Evolutionary conservation across 2,329 filamentous ascomycete genomes (phyloP).

Genomic region (Dactylellina haptotyla): DNA sequence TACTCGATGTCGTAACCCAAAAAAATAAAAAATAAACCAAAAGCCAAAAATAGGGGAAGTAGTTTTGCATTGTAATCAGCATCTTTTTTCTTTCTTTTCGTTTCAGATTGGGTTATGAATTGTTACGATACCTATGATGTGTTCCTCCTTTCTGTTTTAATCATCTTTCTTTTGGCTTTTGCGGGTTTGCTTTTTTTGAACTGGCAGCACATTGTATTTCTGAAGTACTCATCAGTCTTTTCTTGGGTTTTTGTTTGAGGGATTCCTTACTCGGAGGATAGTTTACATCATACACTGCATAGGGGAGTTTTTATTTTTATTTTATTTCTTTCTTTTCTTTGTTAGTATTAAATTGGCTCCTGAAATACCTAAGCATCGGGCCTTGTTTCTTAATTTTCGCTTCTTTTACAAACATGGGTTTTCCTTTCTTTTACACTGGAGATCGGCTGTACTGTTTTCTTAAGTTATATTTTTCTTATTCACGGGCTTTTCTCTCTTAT

Average conservation of each 20-base stretch:
- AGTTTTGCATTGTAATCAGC: conserved; percentile 43
- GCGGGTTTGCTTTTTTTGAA: conserved; percentile 33
- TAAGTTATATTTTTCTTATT: conserved; percentile 21
- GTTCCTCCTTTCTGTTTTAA: conserved; percentile 36
- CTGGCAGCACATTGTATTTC: conserved; percentile 41
- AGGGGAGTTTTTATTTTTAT: conserved; percentile 40
- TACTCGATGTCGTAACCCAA: conserved; percentile 36
- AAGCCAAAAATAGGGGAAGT: conserved; percentile 29
- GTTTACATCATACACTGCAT: conserved; percentile 54
- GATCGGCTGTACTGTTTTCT: conserved; percentile 36
- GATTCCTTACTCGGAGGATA: conserved; percentile 46
- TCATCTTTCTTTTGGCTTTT: conserved; percentile 13
- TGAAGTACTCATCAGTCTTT: conserved; percentile 21
- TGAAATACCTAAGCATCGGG: conserved; percentile 44
- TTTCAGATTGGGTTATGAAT: conserved; percentile 51
- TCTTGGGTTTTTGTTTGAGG: conserved; percentile 26
- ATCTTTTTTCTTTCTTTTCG: conserved; percentile 22
- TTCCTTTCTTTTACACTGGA: conserved; percentile 25
- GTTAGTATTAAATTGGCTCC: conserved; percentile 6
- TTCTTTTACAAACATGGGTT: conserved; percentile 25
- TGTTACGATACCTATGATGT: conserved; percentile 54
- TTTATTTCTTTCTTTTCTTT: conserved; percentile 1
- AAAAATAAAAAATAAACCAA: conserved; percentile 18
- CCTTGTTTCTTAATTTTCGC: conserved; percentile 37
- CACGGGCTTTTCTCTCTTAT: conserved; percentile 17